Percentiles rank a stretch among this genome's conserved stretches.
Evolutionary conservation across 108 stramenopile species (phyloP).

Genomic region (Mediolabrus comicus): DNA sequence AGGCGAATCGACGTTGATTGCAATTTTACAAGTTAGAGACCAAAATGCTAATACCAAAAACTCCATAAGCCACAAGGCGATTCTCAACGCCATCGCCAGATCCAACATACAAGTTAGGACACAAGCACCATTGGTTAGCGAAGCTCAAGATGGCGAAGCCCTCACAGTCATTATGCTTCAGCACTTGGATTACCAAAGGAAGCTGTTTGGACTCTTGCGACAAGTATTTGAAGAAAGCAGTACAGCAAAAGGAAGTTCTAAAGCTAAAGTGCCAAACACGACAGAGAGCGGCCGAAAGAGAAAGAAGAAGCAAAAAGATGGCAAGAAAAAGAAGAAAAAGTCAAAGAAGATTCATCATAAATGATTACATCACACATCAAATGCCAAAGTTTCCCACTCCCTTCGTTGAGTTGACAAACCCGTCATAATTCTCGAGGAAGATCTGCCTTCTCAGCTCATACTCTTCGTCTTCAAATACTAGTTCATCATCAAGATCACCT

Average conservation of each 20-base stretch:
- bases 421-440: slow-evolving; percentile 54
- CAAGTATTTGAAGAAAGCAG: neutral
- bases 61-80: neutral
- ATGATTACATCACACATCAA: slow-evolving; percentile 11
- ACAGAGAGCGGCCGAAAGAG: neutral
- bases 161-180: slow-evolving; percentile 58
- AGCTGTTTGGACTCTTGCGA: slow-evolving; percentile 13
- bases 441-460: slow-evolving; percentile 62
- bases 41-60: neutral
- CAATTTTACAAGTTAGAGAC: neutral
- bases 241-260: neutral
- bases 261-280: neutral
- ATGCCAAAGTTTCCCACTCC: slow-evolving; percentile 77
- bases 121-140: neutral
- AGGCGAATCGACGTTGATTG: neutral
- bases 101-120: slow-evolving; percentile 1
- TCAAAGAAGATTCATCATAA: neutral
- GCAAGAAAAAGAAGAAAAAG: neutral
- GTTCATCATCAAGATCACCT: slow-evolving; percentile 45
- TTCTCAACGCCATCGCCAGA: neutral
- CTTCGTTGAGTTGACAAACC: slow-evolving; percentile 38
- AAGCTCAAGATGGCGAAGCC: slow-evolving; percentile 55
- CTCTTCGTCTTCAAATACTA: slow-evolving; percentile 61
- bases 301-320: slow-evolving; percentile 1
- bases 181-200: slow-evolving; percentile 64